Base-by-base conservation (phyloP, 805 yeast species). In the Candida ascalaphidarum region DNA sequence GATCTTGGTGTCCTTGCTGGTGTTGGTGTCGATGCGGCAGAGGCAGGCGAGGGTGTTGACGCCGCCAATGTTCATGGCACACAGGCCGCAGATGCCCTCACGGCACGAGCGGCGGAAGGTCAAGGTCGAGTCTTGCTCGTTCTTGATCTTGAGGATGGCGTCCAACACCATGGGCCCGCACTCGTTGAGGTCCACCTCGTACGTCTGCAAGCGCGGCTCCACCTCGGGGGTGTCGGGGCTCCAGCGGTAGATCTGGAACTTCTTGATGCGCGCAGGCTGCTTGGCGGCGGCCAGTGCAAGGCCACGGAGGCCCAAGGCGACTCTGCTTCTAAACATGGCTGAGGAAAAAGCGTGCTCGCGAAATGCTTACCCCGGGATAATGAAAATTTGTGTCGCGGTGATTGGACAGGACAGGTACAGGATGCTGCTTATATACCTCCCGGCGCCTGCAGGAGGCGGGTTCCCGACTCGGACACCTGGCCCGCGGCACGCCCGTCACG, bases 1-100 rank as follows among this genome's bases (percentile, higher is more conserved):
- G 46, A 92, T 81, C 66, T 92, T 89, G 39, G 77, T 64, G 38
- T 78, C 81, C 60, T 81, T 81, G 36, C 74, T 40, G 19, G 68
- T 61, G 58, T 88, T 81, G 46, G 76, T 73, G 57, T 92, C 95
- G 50, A 92, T 86, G 59, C 84, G 80, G 69, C 96, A 86, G 44
- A 92, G 66, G 66, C 98, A 92, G 21, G 98, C 98, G 45, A 92
- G 72, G 18, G 98, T 92, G 73, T 92, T 92, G 58, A 81, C 73
- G 44, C 98, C 98, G 41, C 94, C 95, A 58, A 92, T 92, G 71
- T 92, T 92, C 98, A 92, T 92, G 44, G 98, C 98, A 69, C 98
- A 92, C 5, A 97, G 89, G 32, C 98, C 98, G 69, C 98, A 92
- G 43, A 92, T 92, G 49, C 98, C 98, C 67, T 92, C 98, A 68